These are phyloP conservation scores for Suillus fuscotomentosus DNA, from an alignment of 768 basidiomycete genomes.

Conservation along the genomic window DNA sequence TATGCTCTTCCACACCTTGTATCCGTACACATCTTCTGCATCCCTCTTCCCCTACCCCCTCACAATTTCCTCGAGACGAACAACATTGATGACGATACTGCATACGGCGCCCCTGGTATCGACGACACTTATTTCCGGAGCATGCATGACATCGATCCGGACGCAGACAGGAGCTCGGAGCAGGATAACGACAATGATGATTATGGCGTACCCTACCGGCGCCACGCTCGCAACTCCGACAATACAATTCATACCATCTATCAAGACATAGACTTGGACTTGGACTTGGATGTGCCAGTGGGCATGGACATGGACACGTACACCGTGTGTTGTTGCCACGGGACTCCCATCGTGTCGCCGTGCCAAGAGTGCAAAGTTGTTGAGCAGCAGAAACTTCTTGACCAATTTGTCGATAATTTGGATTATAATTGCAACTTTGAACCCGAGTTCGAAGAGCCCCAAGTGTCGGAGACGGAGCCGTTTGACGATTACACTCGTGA, in stretches of 20 bases:
- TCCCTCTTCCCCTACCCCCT: neutral
- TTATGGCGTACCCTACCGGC: neutral
- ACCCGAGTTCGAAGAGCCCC: neutral
- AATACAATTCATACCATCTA: no score
- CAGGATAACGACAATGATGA: neutral
- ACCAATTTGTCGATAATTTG: neutral
- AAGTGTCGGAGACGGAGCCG: neutral
- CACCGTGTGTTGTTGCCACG: neutral
- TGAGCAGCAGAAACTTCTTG: neutral
- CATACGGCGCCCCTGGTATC: conserved; percentile 6
- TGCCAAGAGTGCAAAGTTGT: neutral
- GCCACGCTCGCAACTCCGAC: neutral
- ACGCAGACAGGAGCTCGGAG: conserved; percentile 7
- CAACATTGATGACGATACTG: neutral
- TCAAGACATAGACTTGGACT: neutral
- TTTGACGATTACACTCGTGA: neutral
- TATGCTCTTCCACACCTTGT: conserved; percentile 34
- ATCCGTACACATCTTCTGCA: conserved; percentile 37
- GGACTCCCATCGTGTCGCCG: neutral
- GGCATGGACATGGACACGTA: neutral
- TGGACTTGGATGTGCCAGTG: no score
- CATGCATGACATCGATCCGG: conserved; percentile 16
- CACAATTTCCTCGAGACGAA: conserved; percentile 6
- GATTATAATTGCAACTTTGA: no score
- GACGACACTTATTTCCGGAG: neutral